These are phyloP conservation scores for Fusarium scirpi DNA, from an alignment of 2,329 filamentous ascomycete genomes.

Conservation along the genomic window DNA sequence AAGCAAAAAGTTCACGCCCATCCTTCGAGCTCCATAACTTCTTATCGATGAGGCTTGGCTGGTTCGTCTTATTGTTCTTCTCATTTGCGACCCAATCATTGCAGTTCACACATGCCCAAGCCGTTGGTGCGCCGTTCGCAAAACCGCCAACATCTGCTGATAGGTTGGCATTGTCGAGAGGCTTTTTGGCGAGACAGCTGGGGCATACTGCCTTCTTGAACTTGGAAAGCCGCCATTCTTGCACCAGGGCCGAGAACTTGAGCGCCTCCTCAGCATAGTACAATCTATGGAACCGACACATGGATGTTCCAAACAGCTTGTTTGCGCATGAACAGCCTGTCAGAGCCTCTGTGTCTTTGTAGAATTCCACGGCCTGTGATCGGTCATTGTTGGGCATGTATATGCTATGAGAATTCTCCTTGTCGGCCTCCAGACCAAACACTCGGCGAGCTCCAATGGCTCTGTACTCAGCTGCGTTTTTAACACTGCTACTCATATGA, in stretches of 20 bases:
- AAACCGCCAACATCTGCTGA: slow-evolving; percentile 37
- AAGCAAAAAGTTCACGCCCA: slow-evolving; percentile 8
- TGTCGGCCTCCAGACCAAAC: slow-evolving; percentile 42
- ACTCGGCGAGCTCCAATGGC: slow-evolving; percentile 39
- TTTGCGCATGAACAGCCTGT: slow-evolving; percentile 55
- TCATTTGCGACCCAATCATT: slow-evolving; percentile 49
- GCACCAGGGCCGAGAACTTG: slow-evolving; percentile 39
- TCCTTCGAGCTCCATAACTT: slow-evolving; percentile 27
- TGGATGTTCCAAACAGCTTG: slow-evolving; percentile 50
- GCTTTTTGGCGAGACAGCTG: slow-evolving; percentile 45
- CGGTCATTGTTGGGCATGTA: not conserved
- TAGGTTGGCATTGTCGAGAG: slow-evolving; percentile 19
- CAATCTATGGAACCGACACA: slow-evolving; percentile 54
- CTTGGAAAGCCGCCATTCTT: slow-evolving; percentile 43
- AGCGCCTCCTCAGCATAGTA: slow-evolving; percentile 45
- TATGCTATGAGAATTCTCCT: slow-evolving; percentile 1
- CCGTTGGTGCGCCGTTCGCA: slow-evolving; percentile 10
- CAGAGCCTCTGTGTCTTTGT: slow-evolving; percentile 27
- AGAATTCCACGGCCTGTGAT: slow-evolving; percentile 15
- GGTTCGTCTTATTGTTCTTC: slow-evolving; percentile 26
- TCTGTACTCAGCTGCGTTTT: slow-evolving; percentile 13
- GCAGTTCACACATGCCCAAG: slow-evolving; percentile 54
- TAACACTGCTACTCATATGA: slow-evolving; percentile 1
- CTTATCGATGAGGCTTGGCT: slow-evolving; percentile 37
- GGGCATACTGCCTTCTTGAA: slow-evolving; percentile 49